Evolutionary conservation across 352 stramenopile species (phyloP).

Genomic region (Globisporangium echinulatum): DNA sequence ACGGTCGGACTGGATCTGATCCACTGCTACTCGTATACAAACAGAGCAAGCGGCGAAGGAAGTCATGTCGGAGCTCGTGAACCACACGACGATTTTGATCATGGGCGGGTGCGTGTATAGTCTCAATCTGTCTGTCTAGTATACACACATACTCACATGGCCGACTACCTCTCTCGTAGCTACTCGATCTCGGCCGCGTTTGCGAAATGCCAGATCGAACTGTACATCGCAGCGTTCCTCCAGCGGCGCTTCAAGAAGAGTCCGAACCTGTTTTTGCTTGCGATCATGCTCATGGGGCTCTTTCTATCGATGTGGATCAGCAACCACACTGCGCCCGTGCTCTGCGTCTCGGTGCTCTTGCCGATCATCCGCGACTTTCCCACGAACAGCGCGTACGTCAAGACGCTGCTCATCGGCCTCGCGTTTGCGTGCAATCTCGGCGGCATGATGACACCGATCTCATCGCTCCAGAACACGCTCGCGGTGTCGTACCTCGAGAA

Average conservation of each 20-base stretch:
- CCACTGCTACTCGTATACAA: conserved; percentile 3
- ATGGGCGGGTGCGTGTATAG: conserved; percentile 69
- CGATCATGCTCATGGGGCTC: conserved; percentile 91
- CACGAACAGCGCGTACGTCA: conserved; percentile 80
- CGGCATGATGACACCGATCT: conserved; percentile 93
- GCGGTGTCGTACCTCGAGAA: conserved; percentile 85
- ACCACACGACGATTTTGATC: conserved; percentile 91
- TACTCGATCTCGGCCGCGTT: conserved; percentile 89
- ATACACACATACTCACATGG: background rate
- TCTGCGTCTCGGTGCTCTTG: conserved; percentile 86
- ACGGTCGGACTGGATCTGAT: background rate
- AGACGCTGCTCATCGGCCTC: conserved; percentile 88
- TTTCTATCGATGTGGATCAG: conserved; percentile 93
- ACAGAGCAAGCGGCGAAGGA: conserved; percentile 79
- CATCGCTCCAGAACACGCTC: conserved; percentile 86
- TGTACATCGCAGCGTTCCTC: conserved; percentile 86
- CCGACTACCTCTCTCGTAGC: conserved; percentile 12
- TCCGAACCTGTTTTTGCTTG: conserved; percentile 86
- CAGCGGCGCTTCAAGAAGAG: conserved; percentile 87
- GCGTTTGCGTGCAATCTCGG: conserved; percentile 92
- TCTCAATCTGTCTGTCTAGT: background rate
- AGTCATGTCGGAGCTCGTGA: conserved; percentile 86
- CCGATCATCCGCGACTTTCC: conserved; percentile 88
- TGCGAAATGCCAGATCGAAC: conserved; percentile 89
- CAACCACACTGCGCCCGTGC: conserved; percentile 90